Evolutionary conservation across 192 early-diverging fungal genomes (phyloP), one percentile per base, ranked within the genome.

Genomic region (Rhizophlyctis rosea): DNA sequence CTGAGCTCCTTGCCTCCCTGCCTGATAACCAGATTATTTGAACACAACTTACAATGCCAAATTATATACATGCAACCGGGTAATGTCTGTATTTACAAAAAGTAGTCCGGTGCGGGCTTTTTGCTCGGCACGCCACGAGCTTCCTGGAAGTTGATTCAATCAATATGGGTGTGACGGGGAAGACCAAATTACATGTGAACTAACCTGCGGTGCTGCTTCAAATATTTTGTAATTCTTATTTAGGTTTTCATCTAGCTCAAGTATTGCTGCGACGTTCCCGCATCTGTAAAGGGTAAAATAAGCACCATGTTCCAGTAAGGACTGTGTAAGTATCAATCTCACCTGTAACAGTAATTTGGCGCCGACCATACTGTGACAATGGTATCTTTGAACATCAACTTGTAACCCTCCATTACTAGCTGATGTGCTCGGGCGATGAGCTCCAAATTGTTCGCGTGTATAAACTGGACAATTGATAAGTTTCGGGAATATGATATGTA

Each of bases 321-420:
- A n/a, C n/a, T n/a, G n/a, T n/a, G n/a, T n/a, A n/a, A n/a, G n/a
- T n/a, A n/a, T n/a, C n/a, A 25, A 52, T 5, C 7, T 3, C 7
- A 82, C 82, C 95, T 81, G 65, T 99, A 99, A 70, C 96, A 99
- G 73, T 99, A 99, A 80, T 99, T 99, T 62, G 97, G 97, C 9
- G 97, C 97, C 4, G 89, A 91, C 97, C 97, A 99, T 0, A 99
- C 96, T 3, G 96, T 99, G 25, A 98, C 96, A 50, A 95, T 90
- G 0, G 86, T 91, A 29, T 92, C 86, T 48, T 97, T 90, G 72
- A 99, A 99, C 92, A 98, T 96, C 25, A 86, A 71, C 76, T 97
- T 97, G 70, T 92, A 98, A 4, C 84, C 95, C 76, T 98, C 95
- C 93, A 94, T 94, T 4, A 98, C 95, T 59, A 98, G 77, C 73